Conservation (phyloP, 176 grass and related monocot species). For the Ampelocalamus luodianensis region DNA sequence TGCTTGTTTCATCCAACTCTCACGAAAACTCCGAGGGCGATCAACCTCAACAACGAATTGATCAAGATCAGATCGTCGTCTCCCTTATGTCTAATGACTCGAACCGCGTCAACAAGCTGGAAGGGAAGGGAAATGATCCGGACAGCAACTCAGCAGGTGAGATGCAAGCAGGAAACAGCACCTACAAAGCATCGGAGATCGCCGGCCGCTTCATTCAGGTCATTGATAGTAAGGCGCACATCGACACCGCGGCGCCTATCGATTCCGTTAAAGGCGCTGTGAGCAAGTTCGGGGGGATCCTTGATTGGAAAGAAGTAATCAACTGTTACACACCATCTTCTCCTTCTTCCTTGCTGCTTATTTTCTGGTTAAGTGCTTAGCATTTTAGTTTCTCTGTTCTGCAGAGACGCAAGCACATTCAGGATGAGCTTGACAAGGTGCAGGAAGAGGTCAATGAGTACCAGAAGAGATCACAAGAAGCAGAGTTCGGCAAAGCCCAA, state of each 20-base stretch:
- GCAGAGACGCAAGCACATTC: constrained; percentile 52
- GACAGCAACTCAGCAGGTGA: background rate
- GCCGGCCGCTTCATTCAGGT: constrained; percentile 24
- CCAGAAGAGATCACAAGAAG: constrained; percentile 42
- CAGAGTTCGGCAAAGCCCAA: constrained; percentile 40
- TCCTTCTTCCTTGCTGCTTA: too few relatives aligned
- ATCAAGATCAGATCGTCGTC: background rate
- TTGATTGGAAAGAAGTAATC: constrained; percentile 66
- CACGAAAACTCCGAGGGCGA: background rate
- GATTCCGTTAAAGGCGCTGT: constrained; percentile 76
- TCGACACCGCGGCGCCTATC: constrained; percentile 72
- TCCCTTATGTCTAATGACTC: background rate
- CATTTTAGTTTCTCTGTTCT: background rate
- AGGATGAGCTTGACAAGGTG: constrained; percentile 59
- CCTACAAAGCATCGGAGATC: constrained; percentile 18
- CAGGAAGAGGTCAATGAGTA: constrained; percentile 40
- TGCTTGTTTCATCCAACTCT: background rate
- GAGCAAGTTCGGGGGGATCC: constrained; percentile 64
- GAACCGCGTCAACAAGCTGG: too few relatives aligned
- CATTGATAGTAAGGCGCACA: constrained; percentile 11
- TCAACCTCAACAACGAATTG: background rate
- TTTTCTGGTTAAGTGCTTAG: background rate
- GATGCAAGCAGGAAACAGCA: background rate
- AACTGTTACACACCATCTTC: background rate
- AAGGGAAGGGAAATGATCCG: background rate